These are phyloP conservation scores for Musa troglodytarum DNA, from an alignment of 176 grass and related monocot species.

Conservation along the genomic window DNA sequence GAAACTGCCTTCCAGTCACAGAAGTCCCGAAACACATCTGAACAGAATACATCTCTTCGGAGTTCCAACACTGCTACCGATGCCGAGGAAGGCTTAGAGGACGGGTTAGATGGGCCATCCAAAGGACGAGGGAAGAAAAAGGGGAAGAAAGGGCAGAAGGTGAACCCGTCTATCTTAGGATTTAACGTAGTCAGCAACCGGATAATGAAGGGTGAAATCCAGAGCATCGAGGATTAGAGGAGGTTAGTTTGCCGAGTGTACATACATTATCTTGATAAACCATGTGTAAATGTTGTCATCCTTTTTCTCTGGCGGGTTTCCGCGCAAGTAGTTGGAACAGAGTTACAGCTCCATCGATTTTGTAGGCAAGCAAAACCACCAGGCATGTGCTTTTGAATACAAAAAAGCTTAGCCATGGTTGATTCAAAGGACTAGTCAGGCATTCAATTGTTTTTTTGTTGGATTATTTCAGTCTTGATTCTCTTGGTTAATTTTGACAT, in stretches of 20 bases:
- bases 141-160: conserved; percentile 95
- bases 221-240: conserved; percentile 51
- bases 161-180: conserved; percentile 59
- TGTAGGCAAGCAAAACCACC: background rate
- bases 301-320: background rate
- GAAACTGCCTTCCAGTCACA: conserved; percentile 61
- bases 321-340: background rate
- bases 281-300: conserved; percentile 27
- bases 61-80: conserved; percentile 22
- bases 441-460: background rate
- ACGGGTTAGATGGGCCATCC: background rate
- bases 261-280: conserved; percentile 30
- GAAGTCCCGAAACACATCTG: conserved; percentile 9
- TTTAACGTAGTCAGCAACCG: conserved; percentile 98
- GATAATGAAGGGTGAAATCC: conserved; percentile 99
- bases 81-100: conserved; percentile 28
- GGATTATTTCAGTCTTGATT: background rate
- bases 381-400: background rate
- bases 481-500: no score
- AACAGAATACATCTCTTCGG: conserved; percentile 6
- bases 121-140: conserved; percentile 66
- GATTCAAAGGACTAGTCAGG: background rate
- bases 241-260: conserved; percentile 29
- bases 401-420: background rate
- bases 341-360: background rate